These are phyloP conservation scores for Teratosphaeria pseudoeucalypti DNA, from an alignment of 2,329 filamentous ascomycete genomes.

Conservation along the genomic window DNA sequence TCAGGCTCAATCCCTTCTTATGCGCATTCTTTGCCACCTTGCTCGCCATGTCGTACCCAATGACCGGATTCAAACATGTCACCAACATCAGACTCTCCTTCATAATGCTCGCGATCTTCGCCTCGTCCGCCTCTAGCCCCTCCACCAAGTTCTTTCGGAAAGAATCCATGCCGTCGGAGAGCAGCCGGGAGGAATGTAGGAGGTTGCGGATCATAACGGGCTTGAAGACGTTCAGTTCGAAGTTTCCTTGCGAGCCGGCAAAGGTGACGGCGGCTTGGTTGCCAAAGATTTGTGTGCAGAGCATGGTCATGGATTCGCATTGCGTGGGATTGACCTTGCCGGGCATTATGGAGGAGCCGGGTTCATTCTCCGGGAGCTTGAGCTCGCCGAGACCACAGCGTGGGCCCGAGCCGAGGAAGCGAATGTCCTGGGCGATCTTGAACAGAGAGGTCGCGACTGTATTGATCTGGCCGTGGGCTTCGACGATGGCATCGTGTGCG, in stretches of 20 bases:
- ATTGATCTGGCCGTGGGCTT: conserved; percentile 88
- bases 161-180: conserved; percentile 85
- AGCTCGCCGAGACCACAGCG: conserved; percentile 94
- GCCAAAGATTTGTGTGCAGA: conserved; percentile 94
- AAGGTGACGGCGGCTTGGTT: conserved; percentile 91
- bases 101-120: conserved; percentile 78
- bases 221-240: conserved; percentile 99
- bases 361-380: conserved; percentile 91
- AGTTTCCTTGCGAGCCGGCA: conserved; percentile 94
- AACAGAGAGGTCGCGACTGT: conserved; percentile 82
- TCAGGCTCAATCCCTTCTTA: conserved; percentile 92
- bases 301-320: conserved; percentile 95
- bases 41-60: conserved; percentile 93
- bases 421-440: conserved; percentile 97
- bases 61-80: conserved; percentile 93
- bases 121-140: conserved; percentile 86
- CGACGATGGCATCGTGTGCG: conserved; percentile 89
- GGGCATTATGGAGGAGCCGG: conserved; percentile 96
- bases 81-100: conserved; percentile 98
- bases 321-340: conserved; percentile 99
- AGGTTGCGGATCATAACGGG: conserved; percentile 91
- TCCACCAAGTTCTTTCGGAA: conserved; percentile 89
- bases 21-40: conserved; percentile 98
- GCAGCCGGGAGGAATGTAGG: conserved; percentile 78
- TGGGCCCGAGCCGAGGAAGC: conserved; percentile 90